A percentile compares a stretch with the other conserved stretches of the same genome.
Evolutionary conservation across 805 yeast genomes (phyloP).

Genomic region (Nakazawaea wyomingensis): DNA sequence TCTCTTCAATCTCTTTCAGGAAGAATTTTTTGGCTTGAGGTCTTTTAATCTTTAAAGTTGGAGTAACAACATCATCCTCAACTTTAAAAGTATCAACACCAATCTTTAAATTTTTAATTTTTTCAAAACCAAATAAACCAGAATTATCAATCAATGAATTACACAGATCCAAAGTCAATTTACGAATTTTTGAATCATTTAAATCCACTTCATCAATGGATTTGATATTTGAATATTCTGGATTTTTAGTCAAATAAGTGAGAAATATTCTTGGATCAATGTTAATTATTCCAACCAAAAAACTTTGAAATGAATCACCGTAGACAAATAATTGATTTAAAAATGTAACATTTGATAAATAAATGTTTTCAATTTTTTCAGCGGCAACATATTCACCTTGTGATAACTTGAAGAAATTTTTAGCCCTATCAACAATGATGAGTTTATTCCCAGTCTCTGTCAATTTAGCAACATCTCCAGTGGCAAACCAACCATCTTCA

Average conservation of each 20-base stretch:
- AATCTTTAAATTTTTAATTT: slow-evolving; percentile 47
- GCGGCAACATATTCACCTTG: slow-evolving; percentile 36
- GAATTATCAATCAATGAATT: slow-evolving; percentile 29
- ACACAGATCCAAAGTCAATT: slow-evolving; percentile 29
- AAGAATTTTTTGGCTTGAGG: slow-evolving; percentile 12
- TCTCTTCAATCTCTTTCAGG: slow-evolving; percentile 4
- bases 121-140: slow-evolving; percentile 58
- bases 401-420: slow-evolving; percentile 55
- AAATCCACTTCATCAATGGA: slow-evolving; percentile 2
- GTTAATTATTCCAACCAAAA: slow-evolving; percentile 57
- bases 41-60: slow-evolving; percentile 50
- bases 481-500: slow-evolving; percentile 49
- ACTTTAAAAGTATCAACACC: slow-evolving; percentile 56
- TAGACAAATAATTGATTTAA: slow-evolving; percentile 53
- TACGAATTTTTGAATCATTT: slow-evolving; percentile 1
- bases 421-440: slow-evolving; percentile 53
- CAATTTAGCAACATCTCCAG: slow-evolving; percentile 51
- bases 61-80: slow-evolving; percentile 59
- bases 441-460: slow-evolving; percentile 32
- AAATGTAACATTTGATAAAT: slow-evolving; percentile 43
- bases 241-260: neutral
- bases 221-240: neutral
- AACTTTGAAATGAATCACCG: slow-evolving; percentile 57
- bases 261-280: slow-evolving; percentile 37
- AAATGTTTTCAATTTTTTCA: slow-evolving; percentile 44